Evolutionary conservation across 192 early-diverging fungal species (phyloP).

Genomic region (Mortierella claussenii): DNA sequence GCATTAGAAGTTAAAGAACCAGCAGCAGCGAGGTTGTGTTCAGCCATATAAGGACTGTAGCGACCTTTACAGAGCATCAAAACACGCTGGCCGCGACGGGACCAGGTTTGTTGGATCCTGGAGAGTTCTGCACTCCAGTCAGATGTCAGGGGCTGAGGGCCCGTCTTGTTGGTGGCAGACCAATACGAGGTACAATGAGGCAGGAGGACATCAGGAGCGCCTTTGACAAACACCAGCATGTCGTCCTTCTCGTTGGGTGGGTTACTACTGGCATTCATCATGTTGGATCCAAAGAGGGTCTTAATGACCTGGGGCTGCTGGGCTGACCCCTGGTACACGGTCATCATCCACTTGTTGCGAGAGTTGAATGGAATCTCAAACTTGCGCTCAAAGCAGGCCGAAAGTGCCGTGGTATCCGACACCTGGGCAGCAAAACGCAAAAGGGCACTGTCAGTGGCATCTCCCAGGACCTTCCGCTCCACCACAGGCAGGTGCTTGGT

Average conservation of each 20-base stretch:
- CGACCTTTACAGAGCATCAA: conserved; percentile 53
- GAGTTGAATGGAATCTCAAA: conserved; percentile 78
- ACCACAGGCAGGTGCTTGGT: conserved; percentile 54
- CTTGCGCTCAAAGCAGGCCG: conserved; percentile 42
- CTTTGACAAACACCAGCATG: conserved; percentile 74
- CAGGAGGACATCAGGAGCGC: conserved; percentile 83
- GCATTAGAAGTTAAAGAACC: conserved; percentile 29
- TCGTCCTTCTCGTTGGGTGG: conserved; percentile 35
- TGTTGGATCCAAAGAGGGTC: conserved; percentile 34
- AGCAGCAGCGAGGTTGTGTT: conserved; percentile 13
- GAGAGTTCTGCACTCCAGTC: conserved; percentile 41
- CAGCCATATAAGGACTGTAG: conserved; percentile 31
- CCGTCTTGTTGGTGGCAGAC: conserved; percentile 50
- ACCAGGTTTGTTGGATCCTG: conserved; percentile 68
- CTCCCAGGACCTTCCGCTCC: conserved; percentile 75
- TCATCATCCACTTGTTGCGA: conserved; percentile 78
- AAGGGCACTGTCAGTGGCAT: conserved; percentile 89
- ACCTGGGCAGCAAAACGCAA: conserved; percentile 70
- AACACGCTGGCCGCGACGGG: conserved; percentile 67
- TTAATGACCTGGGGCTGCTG: conserved; percentile 48
- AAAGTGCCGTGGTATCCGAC: conserved; percentile 51
- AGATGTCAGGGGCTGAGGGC: conserved; percentile 50
- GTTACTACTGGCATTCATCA: conserved; percentile 21
- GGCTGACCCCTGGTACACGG: conserved; percentile 41
- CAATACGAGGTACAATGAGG: conserved; percentile 54